Evolutionary conservation across 139 green algal genomes (phyloP).

Genomic region (Chlamydomonas schloesseri): DNA sequence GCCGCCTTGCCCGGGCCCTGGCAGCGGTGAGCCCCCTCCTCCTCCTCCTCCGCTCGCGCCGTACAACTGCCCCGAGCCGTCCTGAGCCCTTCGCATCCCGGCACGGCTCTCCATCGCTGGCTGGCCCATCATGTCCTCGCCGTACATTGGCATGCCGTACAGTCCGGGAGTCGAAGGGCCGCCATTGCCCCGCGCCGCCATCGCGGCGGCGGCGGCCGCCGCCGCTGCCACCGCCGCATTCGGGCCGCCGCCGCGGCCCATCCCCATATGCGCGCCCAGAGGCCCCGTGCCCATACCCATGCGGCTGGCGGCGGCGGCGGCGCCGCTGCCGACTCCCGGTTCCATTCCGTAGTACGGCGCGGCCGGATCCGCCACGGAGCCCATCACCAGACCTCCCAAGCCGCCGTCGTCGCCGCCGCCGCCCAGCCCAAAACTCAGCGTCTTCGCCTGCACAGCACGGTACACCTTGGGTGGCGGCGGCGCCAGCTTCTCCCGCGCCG

Average conservation of each 20-base stretch:
- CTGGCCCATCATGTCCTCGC: neutral
- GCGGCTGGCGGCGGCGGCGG: neutral
- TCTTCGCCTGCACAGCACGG: constrained; percentile 29
- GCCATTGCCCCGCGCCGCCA: neutral
- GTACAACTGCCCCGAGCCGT: too few species aligned
- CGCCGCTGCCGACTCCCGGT: neutral
- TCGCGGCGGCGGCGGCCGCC: neutral
- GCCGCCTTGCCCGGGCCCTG: too few species aligned
- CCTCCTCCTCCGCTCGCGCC: too few species aligned
- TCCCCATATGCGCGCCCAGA: neutral
- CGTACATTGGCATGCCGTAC: constrained; percentile 1
- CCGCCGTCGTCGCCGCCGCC: constrained; percentile 2
- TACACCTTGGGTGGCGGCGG: constrained; percentile 27
- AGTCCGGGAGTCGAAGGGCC: too few species aligned
- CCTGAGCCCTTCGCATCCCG: neutral
- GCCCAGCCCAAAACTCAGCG: constrained; percentile 14
- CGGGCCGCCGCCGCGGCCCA: neutral
- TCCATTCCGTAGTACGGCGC: constrained; percentile 30
- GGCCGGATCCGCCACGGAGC: constrained; percentile 22
- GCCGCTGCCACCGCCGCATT: neutral
- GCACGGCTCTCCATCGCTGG: neutral
- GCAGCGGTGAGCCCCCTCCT: too few species aligned
- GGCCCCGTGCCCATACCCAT: neutral
- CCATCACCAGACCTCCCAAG: neutral
- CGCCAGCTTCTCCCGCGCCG: constrained; percentile 1